Evolutionary conservation across 192 early-diverging fungal species (phyloP).

Genomic region (Gigaspora rosea): DNA sequence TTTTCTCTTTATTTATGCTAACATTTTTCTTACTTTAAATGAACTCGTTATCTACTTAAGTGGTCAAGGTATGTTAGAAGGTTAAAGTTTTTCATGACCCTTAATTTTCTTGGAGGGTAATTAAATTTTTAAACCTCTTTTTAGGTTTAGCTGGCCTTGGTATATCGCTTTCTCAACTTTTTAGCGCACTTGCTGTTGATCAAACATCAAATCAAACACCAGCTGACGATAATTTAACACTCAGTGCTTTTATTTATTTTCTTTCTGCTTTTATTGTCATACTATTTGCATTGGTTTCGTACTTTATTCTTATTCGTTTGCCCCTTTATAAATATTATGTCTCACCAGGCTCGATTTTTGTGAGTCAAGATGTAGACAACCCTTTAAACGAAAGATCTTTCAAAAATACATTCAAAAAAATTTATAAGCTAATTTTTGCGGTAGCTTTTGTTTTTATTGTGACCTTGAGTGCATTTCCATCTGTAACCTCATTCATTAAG

Average conservation of each 20-base stretch:
- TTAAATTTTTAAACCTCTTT: neutral
- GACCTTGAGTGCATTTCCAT: conserved; percentile 74
- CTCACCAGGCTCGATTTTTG: conserved; percentile 31
- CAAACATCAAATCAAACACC: conserved; percentile 16
- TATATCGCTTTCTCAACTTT: conserved; percentile 64
- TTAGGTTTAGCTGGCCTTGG: conserved; percentile 64
- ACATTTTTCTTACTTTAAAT: neutral
- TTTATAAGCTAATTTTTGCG: conserved; percentile 46
- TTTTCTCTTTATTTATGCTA: neutral
- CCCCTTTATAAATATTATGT: conserved; percentile 47
- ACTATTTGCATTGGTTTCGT: conserved; percentile 42
- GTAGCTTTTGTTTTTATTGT: conserved; percentile 63
- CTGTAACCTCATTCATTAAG: conserved; percentile 67
- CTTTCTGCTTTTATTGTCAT: conserved; percentile 47
- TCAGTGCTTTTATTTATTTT: conserved; percentile 56
- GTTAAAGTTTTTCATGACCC: no score
- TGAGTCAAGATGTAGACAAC: conserved; percentile 24
- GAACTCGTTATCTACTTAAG: conserved; percentile 29
- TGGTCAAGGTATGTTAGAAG: conserved; percentile 43
- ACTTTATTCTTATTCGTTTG: conserved; percentile 41
- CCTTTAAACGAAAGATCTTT: conserved; percentile 28
- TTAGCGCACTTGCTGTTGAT: conserved; percentile 51
- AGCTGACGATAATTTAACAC: conserved; percentile 33
- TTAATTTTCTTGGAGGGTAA: conserved; percentile 15
- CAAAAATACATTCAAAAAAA: conserved; percentile 20